A percentile compares a stretch with the other conserved stretches of the same genome.
These are phyloP conservation scores for Eucalyptus urophylla DNA, from an alignment of 345 rosid genomes.

Conservation along the genomic window DNA sequence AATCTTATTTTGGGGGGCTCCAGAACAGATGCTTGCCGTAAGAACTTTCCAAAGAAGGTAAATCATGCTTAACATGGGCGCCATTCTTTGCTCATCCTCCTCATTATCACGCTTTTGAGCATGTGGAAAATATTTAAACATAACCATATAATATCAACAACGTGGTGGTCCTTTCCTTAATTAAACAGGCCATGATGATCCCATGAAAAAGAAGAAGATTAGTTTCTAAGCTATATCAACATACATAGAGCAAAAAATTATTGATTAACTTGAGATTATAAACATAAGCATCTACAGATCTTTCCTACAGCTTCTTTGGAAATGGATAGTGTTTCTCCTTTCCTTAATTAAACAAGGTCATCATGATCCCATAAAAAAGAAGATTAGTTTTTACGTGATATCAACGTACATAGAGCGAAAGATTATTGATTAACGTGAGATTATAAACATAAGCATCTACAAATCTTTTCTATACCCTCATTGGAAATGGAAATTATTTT, in stretches of 20 bases:
- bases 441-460: background rate
- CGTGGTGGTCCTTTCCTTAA: background rate
- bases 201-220: background rate
- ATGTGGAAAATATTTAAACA: background rate
- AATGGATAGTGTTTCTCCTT: background rate
- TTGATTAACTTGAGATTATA: background rate
- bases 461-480: background rate
- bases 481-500: background rate
- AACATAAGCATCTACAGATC: background rate
- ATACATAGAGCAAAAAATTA: background rate
- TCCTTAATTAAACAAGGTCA: background rate
- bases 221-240: background rate
- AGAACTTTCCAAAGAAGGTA: background rate
- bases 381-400: background rate
- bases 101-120: background rate
- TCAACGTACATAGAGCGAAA: background rate
- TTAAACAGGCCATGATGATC: background rate
- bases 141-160: background rate
- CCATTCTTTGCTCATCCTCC: background rate
- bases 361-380: background rate
- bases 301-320: background rate
- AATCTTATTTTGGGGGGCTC: background rate
- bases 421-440: background rate
- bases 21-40: background rate
- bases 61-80: background rate